Evolutionary conservation across 1,284 basidiomycete species (phyloP).

Genomic region (Gymnopus androsaceus): DNA sequence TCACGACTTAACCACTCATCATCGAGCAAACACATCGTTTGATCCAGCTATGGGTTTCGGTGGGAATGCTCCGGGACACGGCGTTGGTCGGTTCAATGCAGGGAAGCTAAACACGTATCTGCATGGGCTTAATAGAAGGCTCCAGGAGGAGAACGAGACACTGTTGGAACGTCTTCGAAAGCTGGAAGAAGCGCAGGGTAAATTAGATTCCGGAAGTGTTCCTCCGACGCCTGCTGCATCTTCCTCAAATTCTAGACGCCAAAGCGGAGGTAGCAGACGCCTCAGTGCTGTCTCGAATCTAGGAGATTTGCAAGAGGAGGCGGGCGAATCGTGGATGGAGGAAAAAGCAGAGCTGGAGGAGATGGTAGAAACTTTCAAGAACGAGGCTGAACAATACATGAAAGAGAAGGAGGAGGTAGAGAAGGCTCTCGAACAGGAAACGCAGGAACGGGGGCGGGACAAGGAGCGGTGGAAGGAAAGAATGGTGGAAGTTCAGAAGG

Average conservation of each 20-base stretch:
- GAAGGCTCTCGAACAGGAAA: constrained; percentile 50
- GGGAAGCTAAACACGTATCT: constrained; percentile 80
- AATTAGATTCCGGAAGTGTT: constrained; percentile 20
- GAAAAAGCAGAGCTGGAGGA: constrained; percentile 58
- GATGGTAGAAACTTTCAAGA: constrained; percentile 43
- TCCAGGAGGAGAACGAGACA: constrained; percentile 80
- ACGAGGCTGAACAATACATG: constrained; percentile 33
- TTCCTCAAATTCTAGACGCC: constrained; percentile 26
- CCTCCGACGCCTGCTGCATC: constrained; percentile 15
- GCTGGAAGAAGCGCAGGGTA: constrained; percentile 46
- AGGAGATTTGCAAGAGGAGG: constrained; percentile 57
- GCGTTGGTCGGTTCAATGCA: constrained; percentile 74
- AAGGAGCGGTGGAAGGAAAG: constrained; percentile 67
- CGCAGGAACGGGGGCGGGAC: constrained; percentile 56
- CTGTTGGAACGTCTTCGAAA: constrained; percentile 52
- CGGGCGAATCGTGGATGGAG: constrained; percentile 61
- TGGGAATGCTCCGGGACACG: constrained; percentile 49
- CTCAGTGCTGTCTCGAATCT: constrained; percentile 54
- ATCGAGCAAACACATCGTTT: constrained; percentile 81
- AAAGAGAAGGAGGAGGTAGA: constrained; percentile 24
- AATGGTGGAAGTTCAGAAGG: constrained; percentile 68
- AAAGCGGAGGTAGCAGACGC: constrained; percentile 38
- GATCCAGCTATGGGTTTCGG: constrained; percentile 76
- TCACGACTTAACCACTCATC: constrained; percentile 79
- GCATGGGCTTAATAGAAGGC: constrained; percentile 74